These are phyloP conservation scores for Ogataea hybrid DNA, from an alignment of 1,139 yeast species.

Conservation along the genomic window DNA sequence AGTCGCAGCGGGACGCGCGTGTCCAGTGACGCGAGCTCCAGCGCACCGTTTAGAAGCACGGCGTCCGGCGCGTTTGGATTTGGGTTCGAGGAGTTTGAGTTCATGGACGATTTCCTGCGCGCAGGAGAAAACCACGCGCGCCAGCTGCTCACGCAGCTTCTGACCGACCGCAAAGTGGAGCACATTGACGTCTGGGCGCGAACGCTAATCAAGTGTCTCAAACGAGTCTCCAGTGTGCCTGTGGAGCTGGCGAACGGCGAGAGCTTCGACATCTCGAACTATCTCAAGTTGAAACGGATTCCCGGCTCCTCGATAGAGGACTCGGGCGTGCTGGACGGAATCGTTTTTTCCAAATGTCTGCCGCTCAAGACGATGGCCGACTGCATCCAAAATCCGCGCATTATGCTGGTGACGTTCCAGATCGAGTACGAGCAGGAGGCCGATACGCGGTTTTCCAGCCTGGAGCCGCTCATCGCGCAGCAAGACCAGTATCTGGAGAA, in stretches of 20 bases:
- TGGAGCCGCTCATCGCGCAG: conserved; percentile 83
- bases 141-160: conserved; percentile 57
- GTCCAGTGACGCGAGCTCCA: conserved; percentile 19
- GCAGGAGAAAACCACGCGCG: conserved; percentile 41
- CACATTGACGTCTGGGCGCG: conserved; percentile 56
- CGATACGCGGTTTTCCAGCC: conserved; percentile 58
- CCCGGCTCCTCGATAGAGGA: conserved; percentile 60
- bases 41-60: conserved; percentile 7
- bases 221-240: conserved; percentile 44
- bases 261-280: conserved; percentile 81
- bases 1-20: conserved; percentile 44
- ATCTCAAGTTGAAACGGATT: conserved; percentile 80
- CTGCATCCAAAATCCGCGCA: conserved; percentile 61
- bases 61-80: conserved; percentile 29
- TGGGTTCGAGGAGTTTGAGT: conserved; percentile 27
- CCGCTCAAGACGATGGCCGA: conserved; percentile 83
- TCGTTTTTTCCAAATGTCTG: conserved; percentile 79
- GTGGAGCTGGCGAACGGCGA: conserved; percentile 62
- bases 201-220: conserved; percentile 46
- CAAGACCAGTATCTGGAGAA: conserved; percentile 83
- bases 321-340: conserved; percentile 68
- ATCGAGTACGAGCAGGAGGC: conserved; percentile 73
- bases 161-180: conserved; percentile 63
- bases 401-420: conserved; percentile 84
- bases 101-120: conserved; percentile 31